These are phyloP conservation scores for Tephrocybe sp. DNA, from an alignment of 768 basidiomycete species.

Conservation along the genomic window DNA sequence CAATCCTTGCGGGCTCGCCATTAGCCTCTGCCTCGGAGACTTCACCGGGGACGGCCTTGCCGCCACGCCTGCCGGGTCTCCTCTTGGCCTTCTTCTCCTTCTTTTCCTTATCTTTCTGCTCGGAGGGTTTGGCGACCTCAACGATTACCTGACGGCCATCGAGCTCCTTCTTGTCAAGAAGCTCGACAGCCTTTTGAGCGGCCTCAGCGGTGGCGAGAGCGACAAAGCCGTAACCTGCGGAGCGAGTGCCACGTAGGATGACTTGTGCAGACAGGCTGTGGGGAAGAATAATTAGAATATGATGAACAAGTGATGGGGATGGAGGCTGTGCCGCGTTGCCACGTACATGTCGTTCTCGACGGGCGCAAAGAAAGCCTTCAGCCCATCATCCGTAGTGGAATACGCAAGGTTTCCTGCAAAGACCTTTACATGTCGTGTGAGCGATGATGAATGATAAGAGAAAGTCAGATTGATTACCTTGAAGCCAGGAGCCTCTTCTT, in stretches of 20 bases:
- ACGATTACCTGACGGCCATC: slow-evolving; percentile 86
- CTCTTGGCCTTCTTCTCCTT: slow-evolving; percentile 79
- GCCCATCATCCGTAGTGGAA: slow-evolving; percentile 90
- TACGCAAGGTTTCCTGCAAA: slow-evolving; percentile 97
- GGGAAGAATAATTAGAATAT: slow-evolving; percentile 4
- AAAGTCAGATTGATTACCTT: slow-evolving; percentile 50
- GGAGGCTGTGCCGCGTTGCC: slow-evolving; percentile 42
- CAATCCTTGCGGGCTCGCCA: slow-evolving; percentile 65
- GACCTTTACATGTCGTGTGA: slow-evolving; percentile 48
- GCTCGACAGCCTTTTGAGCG: slow-evolving; percentile 81
- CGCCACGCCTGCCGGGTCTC: slow-evolving; percentile 81
- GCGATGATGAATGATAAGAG: slow-evolving; percentile 20
- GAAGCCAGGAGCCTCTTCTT: slow-evolving; percentile 78
- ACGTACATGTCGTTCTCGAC: slow-evolving; percentile 86
- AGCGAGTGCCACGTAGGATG: slow-evolving; percentile 80
- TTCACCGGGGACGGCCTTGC: slow-evolving; percentile 85
- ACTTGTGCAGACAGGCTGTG: slow-evolving; percentile 78
- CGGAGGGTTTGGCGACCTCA: slow-evolving; percentile 90
- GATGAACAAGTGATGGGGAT: slow-evolving; percentile 28
- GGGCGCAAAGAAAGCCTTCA: slow-evolving; percentile 91
- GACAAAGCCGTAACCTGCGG: slow-evolving; percentile 93
- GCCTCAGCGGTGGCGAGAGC: slow-evolving; percentile 78
- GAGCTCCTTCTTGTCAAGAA: slow-evolving; percentile 85
- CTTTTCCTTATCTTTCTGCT: slow-evolving; percentile 82
- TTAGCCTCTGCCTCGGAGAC: slow-evolving; percentile 88